Percentiles rank a stretch among this genome's conserved stretches.
phyloP scores from a whole-genome alignment of 208 protist genomes.

The Porcisia hertigi region DNA sequence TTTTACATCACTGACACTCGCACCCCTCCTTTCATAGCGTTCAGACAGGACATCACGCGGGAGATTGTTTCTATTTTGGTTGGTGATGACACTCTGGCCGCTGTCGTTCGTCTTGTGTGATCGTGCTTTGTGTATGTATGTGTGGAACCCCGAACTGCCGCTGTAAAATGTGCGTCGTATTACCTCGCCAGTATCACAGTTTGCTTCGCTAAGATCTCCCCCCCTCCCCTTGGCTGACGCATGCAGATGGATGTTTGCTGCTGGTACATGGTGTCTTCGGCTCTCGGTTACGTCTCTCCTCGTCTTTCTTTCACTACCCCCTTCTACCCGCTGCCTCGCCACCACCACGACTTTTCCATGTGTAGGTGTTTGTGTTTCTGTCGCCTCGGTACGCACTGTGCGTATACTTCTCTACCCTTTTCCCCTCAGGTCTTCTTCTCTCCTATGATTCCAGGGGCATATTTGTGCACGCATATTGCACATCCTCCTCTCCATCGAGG shows the following conservation, averaged over 20 bases:
- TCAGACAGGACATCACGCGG: not conserved
- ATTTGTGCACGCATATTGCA: not conserved
- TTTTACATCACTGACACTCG: not conserved
- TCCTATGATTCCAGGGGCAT: not conserved
- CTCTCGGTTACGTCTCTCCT: not conserved
- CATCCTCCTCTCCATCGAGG: not conserved
- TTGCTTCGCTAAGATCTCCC: not conserved
- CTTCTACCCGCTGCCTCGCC: too few relatives aligned
- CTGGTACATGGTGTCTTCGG: too few relatives aligned
- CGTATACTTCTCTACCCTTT: not conserved
- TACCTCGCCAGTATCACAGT: not conserved
- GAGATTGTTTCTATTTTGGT: not conserved
- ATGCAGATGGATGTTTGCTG: not conserved
- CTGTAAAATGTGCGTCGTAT: not conserved
- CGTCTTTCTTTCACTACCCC: not conserved
- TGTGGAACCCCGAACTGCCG: not conserved
- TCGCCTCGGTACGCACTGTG: not conserved
- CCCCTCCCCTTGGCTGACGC: not conserved
- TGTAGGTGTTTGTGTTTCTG: not conserved
- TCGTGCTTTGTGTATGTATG: not conserved
- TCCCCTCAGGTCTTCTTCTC: not conserved
- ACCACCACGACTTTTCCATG: not conserved
- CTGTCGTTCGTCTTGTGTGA: not conserved
- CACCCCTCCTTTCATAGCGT: not conserved
- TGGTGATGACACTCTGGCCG: not conserved